Evolutionary conservation across 108 stramenopile genomes (phyloP).

Genomic region (Chaetoceros tenuissimus): DNA sequence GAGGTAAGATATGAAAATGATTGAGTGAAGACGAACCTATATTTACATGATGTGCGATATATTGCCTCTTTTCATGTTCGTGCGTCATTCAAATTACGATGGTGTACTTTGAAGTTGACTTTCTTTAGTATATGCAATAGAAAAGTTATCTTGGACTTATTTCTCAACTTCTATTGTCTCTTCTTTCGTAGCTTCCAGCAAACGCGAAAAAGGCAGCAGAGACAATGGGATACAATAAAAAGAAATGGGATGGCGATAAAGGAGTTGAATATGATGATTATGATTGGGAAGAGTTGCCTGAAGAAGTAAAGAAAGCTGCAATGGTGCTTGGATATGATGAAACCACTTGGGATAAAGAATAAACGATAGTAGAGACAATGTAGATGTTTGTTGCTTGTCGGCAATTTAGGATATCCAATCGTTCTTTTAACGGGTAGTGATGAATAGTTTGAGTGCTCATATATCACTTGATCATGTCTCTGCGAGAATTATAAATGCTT

Average conservation of each 20-base stretch:
- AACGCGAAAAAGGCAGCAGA: background rate
- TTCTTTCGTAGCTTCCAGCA: conserved; percentile 2
- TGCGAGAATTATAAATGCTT: too few relatives aligned
- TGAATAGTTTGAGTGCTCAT: too few relatives aligned
- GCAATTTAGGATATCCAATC: too few relatives aligned
- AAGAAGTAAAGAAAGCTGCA: conserved; percentile 17
- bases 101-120: too few relatives aligned
- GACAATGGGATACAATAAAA: conserved; percentile 2
- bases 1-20: background rate
- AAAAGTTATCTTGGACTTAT: background rate
- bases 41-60: background rate
- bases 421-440: too few relatives aligned
- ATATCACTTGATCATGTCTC: too few relatives aligned
- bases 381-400: too few relatives aligned
- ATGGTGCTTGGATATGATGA: conserved; percentile 22
- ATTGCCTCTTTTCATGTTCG: too few relatives aligned
- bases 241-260: background rate
- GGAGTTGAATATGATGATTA: conserved; percentile 15
- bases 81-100: too few relatives aligned
- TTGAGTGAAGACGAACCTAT: background rate
- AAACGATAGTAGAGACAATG: too few relatives aligned
- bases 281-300: conserved; percentile 22
- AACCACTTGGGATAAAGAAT: conserved; percentile 16
- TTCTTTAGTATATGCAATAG: too few relatives aligned
- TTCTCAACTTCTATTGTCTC: background rate